A percentile compares a stretch with the other conserved stretches of the same genome.
phyloP scores from a whole-genome alignment of 2,329 filamentous ascomycete genomes.

The Penicillium sp. region DNA sequence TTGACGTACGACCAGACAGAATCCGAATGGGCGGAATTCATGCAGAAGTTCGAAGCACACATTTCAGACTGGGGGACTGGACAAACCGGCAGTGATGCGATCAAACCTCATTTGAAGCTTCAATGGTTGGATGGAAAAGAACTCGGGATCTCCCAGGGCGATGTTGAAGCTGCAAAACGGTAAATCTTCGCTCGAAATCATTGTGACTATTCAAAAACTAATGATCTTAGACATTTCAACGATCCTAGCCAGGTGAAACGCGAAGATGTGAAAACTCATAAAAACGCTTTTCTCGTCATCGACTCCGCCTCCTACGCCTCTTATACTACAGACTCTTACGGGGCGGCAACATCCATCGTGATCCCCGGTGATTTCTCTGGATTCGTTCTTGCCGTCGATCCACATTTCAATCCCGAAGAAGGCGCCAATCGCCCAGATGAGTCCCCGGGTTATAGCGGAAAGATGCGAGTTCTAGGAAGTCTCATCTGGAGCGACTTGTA shows the following conservation, averaged over 20 bases:
- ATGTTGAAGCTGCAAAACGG: conserved; percentile 12
- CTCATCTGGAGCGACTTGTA: conserved; percentile 29
- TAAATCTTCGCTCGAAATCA: not conserved
- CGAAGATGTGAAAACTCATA: not conserved
- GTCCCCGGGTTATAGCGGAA: conserved; percentile 19
- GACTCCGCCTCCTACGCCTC: conserved; percentile 15
- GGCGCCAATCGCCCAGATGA: conserved; percentile 14
- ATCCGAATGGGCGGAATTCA: conserved; percentile 19
- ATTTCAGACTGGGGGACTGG: conserved; percentile 23
- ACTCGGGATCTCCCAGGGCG: conserved; percentile 15
- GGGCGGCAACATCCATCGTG: conserved; percentile 4
- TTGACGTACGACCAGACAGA: conserved; percentile 20
- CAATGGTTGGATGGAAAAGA: conserved; percentile 24
- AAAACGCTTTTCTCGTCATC: conserved; percentile 13
- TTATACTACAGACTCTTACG: conserved; percentile 11
- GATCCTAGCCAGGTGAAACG: not conserved
- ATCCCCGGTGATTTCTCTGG: conserved; percentile 16
- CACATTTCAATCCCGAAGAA: conserved; percentile 13
- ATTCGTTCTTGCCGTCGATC: conserved; percentile 24
- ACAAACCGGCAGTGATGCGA: conserved; percentile 12
- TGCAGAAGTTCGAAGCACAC: conserved; percentile 20
- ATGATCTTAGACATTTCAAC: conserved; percentile 12
- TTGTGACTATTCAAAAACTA: not conserved
- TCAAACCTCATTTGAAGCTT: conserved; percentile 22
- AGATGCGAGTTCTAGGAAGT: conserved; percentile 27